These are phyloP conservation scores for Ophiosphaerella herpotricha DNA, from an alignment of 2,329 filamentous ascomycete species.

Conservation along the genomic window DNA sequence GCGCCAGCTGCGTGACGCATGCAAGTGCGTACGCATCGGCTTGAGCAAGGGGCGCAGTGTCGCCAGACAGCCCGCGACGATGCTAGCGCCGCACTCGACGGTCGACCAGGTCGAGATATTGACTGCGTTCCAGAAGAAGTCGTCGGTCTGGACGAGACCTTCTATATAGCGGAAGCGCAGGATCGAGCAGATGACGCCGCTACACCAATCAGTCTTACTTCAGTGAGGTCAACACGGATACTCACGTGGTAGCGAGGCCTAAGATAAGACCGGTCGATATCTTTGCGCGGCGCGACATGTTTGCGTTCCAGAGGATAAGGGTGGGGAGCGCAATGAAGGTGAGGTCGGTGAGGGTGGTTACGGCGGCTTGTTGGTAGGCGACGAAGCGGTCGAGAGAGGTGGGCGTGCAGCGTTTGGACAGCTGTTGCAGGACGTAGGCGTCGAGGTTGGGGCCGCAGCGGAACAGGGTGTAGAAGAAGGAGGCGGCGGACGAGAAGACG, in stretches of 20 bases:
- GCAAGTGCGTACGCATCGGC: slow-evolving; percentile 4
- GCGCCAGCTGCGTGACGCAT: slow-evolving; percentile 2
- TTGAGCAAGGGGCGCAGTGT: slow-evolving; percentile 56
- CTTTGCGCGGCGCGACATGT: slow-evolving; percentile 60
- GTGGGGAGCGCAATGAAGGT: slow-evolving; percentile 43
- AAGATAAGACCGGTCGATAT: slow-evolving; percentile 59
- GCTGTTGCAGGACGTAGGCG: slow-evolving; percentile 36
- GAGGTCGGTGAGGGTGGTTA: slow-evolving; percentile 39
- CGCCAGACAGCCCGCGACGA: slow-evolving; percentile 56
- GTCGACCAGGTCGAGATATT: slow-evolving; percentile 51
- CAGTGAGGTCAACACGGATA: slow-evolving; percentile 21
- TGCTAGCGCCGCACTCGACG: slow-evolving; percentile 45
- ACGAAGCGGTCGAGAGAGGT: slow-evolving; percentile 56
- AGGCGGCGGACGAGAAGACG: slow-evolving; percentile 40
- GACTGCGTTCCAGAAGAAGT: slow-evolving; percentile 53
- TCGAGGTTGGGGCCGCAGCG: slow-evolving; percentile 51
- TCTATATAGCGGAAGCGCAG: slow-evolving; percentile 57
- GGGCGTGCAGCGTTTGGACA: slow-evolving; percentile 48
- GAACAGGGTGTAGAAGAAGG: slow-evolving; percentile 58
- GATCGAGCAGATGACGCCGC: slow-evolving; percentile 59
- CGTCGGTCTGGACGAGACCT: slow-evolving; percentile 47
- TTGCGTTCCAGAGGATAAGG: slow-evolving; percentile 59
- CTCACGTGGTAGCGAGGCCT: slow-evolving; percentile 46
- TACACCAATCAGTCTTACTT: slow-evolving; percentile 19
- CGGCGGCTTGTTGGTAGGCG: slow-evolving; percentile 49